Evolutionary conservation across 768 basidiomycete genomes (phyloP).

Genomic region (Hygrocybe coccinea): DNA sequence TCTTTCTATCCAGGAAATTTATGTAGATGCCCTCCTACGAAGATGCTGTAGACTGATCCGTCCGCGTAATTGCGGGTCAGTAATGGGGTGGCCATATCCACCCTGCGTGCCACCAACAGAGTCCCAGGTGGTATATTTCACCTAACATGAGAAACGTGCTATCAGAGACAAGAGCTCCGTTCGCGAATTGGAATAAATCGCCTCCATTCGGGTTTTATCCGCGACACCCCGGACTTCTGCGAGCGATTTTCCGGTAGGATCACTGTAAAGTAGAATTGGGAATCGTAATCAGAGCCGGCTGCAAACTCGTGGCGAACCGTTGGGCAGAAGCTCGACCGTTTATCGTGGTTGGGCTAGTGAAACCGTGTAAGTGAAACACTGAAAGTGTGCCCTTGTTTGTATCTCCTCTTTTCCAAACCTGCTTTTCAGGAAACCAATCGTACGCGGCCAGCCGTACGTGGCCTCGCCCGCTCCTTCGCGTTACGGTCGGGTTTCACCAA

Average conservation of each 20-base stretch:
- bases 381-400: no score
- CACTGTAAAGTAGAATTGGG: neutral
- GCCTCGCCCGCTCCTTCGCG: no score
- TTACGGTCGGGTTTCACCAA: no score
- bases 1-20: neutral
- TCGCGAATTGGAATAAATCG: neutral
- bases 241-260: neutral
- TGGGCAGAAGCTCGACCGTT: no score
- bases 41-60: conserved; percentile 1
- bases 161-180: conserved; percentile 1
- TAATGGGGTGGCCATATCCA: neutral
- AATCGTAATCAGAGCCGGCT: no score
- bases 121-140: neutral
- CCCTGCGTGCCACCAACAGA: neutral
- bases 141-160: neutral
- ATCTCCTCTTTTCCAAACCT: no score
- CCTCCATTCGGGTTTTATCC: neutral
- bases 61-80: conserved; percentile 2
- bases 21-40: conserved; percentile 2
- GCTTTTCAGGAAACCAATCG: no score
- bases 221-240: neutral
- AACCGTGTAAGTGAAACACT: no score
- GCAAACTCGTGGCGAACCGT: no score
- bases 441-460: no score
- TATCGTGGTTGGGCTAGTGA: no score